Percentiles rank a stretch among this genome's conserved stretches.
Evolutionary conservation across 371 early-diverging fungal species (phyloP).

Genomic region (Circinella umbellata): DNA sequence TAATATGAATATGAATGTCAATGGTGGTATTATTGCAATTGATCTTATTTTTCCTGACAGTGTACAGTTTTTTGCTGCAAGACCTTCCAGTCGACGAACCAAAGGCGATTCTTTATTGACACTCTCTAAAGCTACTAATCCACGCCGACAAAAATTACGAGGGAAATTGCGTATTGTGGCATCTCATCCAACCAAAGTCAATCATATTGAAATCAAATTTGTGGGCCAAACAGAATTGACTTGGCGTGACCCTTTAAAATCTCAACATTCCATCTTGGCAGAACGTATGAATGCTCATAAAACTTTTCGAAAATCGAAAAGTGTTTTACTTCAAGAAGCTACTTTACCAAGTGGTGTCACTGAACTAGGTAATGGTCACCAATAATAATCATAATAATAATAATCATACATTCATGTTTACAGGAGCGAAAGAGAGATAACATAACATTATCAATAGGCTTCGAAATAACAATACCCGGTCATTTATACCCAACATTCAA

Average conservation of each 20-base stretch:
- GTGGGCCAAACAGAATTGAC: slow-evolving; percentile 30
- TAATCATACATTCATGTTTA: too few species aligned
- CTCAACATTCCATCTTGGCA: slow-evolving; percentile 24
- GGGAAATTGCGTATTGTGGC: slow-evolving; percentile 39
- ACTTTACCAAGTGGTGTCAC: slow-evolving; percentile 40
- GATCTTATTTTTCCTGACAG: slow-evolving; percentile 34
- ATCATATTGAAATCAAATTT: slow-evolving; percentile 33
- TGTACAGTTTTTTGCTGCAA: slow-evolving; percentile 34
- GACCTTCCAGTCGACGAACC: slow-evolving; percentile 20
- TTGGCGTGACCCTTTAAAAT: slow-evolving; percentile 37
- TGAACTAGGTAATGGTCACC: slow-evolving; percentile 18
- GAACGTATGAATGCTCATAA: slow-evolving; percentile 31
- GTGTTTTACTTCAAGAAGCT: slow-evolving; percentile 29
- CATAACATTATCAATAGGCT: slow-evolving; percentile 19
- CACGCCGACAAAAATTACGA: slow-evolving; percentile 39
- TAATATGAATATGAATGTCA: neutral
- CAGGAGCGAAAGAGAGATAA: too few species aligned
- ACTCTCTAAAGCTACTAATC: slow-evolving; percentile 23
- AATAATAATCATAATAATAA: too few species aligned
- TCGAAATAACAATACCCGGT: slow-evolving; percentile 40
- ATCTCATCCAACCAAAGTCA: slow-evolving; percentile 32
- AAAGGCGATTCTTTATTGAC: slow-evolving; percentile 1
- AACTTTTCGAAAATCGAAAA: slow-evolving; percentile 35
- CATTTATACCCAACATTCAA: slow-evolving; percentile 33
- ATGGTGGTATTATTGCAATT: slow-evolving; percentile 29